Base-by-base conservation (phyloP, 208 protist genomes). In the Herpetomonas tarakana region DNA sequence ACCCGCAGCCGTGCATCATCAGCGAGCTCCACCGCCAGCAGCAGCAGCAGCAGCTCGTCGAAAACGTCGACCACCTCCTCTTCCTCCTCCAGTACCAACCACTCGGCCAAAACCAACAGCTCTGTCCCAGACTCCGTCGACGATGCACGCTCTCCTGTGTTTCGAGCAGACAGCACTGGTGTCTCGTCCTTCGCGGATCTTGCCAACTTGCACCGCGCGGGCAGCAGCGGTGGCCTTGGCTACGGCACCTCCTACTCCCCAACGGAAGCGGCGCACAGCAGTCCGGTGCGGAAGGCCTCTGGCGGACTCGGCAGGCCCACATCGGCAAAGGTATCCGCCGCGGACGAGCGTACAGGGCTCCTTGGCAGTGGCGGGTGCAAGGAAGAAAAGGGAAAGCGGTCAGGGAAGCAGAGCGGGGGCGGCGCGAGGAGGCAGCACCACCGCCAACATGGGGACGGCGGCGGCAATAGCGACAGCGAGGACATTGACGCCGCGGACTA, bases 401-500 rank as follows among this genome's bases (percentile, higher is more conserved):
- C n/a, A n/a, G 7, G 54, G 31, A 22, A 22, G 54, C 9, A 35
- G 18, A 49, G 62, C 30, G 31, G 19, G n/a, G 25, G 35, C 1
- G 14, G 35, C 35, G 14, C 6, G 35, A 41, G 35, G 35, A 41
- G 9, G 21, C 21, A 62, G 26, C 35, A 3, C 57, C 57, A 30
- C 31, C 45, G 12, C 27, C 25, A 12, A 49, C 35, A 2, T 6
- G 41, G 7, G 30, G 31, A 19, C 18, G 38, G 22, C 59, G 38
- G 54, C 44, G 41, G 52, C 60, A 30, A 53, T 11, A 18, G 19
- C 38, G 28, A 22, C 30, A 3, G 31, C 21, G 61, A 58, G 14
- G 52, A 59, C 35, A 47, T 57, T 45, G 25, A 57, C n/a, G 28
- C 57, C 21, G 45, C 18, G 0, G 68, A 25, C 1, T 21, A 41